These are phyloP conservation scores for Dittrichia graveolens DNA, from an alignment of 129 eudicot species.

Conservation along the genomic window DNA sequence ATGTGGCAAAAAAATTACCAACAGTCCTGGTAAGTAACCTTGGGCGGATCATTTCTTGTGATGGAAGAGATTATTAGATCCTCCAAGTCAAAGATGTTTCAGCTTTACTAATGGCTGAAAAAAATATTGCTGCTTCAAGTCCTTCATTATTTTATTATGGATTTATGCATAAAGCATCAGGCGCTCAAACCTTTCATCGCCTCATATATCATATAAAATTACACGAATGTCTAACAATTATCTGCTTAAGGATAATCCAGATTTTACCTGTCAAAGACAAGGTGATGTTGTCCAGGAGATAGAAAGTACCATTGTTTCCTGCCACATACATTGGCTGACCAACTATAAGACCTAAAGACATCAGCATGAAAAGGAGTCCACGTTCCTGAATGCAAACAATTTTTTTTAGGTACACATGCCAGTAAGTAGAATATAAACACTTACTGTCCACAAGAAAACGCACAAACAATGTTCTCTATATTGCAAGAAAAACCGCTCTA, in stretches of 20 bases:
- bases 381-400: conserved; percentile 60
- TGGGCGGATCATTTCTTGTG: too few species aligned
- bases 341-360: conserved; percentile 96
- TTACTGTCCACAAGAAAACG: neutral
- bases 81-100: too few species aligned
- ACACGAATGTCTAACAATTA: neutral
- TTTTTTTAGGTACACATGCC: neutral
- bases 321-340: conserved; percentile 98
- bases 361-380: conserved; percentile 99
- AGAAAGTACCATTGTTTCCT: conserved; percentile 79
- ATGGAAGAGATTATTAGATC: too few species aligned
- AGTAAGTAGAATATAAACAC: conserved; percentile 7
- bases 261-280: conserved; percentile 79
- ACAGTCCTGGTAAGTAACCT: too few species aligned
- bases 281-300: conserved; percentile 69
- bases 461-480: conserved; percentile 21
- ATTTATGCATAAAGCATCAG: too few species aligned
- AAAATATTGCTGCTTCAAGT: too few species aligned
- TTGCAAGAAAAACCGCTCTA: conserved; percentile 39
- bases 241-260: conserved; percentile 7
- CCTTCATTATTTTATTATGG: too few species aligned
- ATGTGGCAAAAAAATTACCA: too few species aligned
- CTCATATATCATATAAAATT: neutral
- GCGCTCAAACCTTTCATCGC: too few species aligned
- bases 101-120: too few species aligned